phyloP scores from a whole-genome alignment of 495 filamentous ascomycete genomes.

The Melanomma pulvis-pyrius region DNA sequence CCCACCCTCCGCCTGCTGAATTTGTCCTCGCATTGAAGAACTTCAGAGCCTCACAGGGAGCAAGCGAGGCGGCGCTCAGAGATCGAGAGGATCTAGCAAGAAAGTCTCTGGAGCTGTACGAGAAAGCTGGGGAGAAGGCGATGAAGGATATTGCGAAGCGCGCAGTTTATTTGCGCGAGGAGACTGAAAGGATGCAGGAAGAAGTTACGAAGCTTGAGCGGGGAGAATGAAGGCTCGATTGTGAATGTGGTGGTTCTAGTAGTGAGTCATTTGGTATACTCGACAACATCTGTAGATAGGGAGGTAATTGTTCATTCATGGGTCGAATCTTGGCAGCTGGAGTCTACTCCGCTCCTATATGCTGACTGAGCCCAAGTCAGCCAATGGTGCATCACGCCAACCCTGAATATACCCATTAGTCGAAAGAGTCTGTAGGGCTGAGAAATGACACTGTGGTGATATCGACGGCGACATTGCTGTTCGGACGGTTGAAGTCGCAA shows the following conservation, averaged over 20 bases:
- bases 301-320: background rate
- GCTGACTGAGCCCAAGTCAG: slow-evolving; percentile 8
- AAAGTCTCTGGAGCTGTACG: slow-evolving; percentile 40
- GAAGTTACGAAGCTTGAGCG: slow-evolving; percentile 41
- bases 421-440: background rate
- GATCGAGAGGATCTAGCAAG: slow-evolving; percentile 33
- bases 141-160: slow-evolving; percentile 41
- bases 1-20: slow-evolving; percentile 46
- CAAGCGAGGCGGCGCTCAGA: slow-evolving; percentile 21
- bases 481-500: background rate
- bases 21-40: slow-evolving; percentile 57
- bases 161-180: slow-evolving; percentile 38
- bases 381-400: background rate
- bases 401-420: background rate
- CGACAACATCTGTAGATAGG: background rate
- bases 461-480: background rate
- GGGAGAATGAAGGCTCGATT: background rate
- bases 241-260: background rate
- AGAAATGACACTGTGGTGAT: background rate
- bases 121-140: slow-evolving; percentile 37
- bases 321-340: background rate
- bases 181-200: slow-evolving; percentile 40
- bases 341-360: background rate
- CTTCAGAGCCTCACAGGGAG: slow-evolving; percentile 57
- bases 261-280: no score